Base-by-base conservation (phyloP, 371 early-diverging fungal genomes). In the Mortierella sp. region DNA sequence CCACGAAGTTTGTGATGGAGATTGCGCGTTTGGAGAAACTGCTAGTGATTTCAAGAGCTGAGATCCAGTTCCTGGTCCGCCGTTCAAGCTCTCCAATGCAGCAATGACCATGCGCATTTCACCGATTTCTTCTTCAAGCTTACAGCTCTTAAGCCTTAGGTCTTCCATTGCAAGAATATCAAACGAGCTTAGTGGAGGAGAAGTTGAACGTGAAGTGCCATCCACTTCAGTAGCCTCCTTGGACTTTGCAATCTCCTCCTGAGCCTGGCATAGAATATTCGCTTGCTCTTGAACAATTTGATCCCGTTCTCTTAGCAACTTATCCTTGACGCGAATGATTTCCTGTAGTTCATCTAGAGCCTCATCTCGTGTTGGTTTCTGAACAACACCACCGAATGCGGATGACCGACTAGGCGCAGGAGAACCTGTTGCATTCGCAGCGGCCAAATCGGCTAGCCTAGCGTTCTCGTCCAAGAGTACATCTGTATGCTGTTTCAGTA, bases 401-500 rank as follows among this genome's bases (percentile, higher is more conserved):
- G 51, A 49, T 2, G 61, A 61, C 22, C 51, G 45, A 9, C 15
- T 45, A 0, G 54, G 49, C 0, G 57, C 45, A 3, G 75, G 59
- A n/a, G 68, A 42, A 6, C 54, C 37, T 0, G 77, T 76, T 0
- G 64, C 53, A 8, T 31, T 61, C 0, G 77, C 71, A 13, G 81
- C 75, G 3, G 81, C 81, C 13, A 80, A 42, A 0, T 80, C 72
- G 0, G 81, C 81, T 1, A 80, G 61, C 9, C 81, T 64, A 1
- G 81, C 75, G 34, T 80, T 80, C 62, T 75, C 81, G 17, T 80
- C 81, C 71, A 80, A 23, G n/a, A 80, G 42, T 26, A 75, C 61
- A 34, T 80, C 81, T 1, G 81, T 75, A 53, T 80, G 81, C 19
- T 80, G 81, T 62, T 80, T 80, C 54, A 80, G 56, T 3, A 80